phyloP scores from a whole-genome alignment of 2,329 filamentous ascomycete genomes.

The Escovopsis sp. region DNA sequence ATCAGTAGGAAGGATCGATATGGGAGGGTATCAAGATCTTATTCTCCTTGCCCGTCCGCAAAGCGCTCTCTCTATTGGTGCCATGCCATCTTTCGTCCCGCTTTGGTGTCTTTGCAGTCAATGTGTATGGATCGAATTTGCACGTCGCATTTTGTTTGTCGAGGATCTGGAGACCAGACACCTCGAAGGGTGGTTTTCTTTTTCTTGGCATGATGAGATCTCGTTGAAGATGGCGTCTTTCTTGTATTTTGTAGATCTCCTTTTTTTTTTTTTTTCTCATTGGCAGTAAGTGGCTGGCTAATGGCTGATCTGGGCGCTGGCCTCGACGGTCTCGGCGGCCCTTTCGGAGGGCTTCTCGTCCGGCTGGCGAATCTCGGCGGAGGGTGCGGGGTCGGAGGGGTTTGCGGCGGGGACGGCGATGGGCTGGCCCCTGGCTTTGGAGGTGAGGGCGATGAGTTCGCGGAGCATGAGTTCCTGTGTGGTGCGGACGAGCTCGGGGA shows the following conservation, averaged over 20 bases:
- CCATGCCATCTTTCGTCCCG: too few relatives aligned
- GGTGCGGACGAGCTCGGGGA: slow-evolving; percentile 53
- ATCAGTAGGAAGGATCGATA: too few relatives aligned
- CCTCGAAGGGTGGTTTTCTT: too few relatives aligned
- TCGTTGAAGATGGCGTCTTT: background rate
- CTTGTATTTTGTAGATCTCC: background rate
- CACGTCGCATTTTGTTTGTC: too few relatives aligned
- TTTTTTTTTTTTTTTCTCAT: background rate
- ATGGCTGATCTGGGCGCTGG: background rate
- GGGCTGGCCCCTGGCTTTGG: slow-evolving; percentile 29
- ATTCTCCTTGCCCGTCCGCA: too few relatives aligned
- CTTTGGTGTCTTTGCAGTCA: too few relatives aligned
- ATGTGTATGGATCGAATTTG: too few relatives aligned
- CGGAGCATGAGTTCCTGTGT: slow-evolving; percentile 64
- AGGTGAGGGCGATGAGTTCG: slow-evolving; percentile 41
- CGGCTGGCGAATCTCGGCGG: background rate
- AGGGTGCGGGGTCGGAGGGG: slow-evolving; percentile 2
- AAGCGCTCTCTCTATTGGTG: too few relatives aligned
- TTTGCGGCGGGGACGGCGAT: slow-evolving; percentile 16
- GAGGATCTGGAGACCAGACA: too few relatives aligned
- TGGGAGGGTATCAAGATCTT: too few relatives aligned
- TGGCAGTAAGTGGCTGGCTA: too few relatives aligned
- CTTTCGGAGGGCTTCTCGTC: background rate
- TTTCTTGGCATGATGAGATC: background rate
- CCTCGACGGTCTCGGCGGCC: background rate